Evolutionary conservation across 2,329 filamentous ascomycete genomes (phyloP).

Genomic region (Beauveria bassiana): DNA sequence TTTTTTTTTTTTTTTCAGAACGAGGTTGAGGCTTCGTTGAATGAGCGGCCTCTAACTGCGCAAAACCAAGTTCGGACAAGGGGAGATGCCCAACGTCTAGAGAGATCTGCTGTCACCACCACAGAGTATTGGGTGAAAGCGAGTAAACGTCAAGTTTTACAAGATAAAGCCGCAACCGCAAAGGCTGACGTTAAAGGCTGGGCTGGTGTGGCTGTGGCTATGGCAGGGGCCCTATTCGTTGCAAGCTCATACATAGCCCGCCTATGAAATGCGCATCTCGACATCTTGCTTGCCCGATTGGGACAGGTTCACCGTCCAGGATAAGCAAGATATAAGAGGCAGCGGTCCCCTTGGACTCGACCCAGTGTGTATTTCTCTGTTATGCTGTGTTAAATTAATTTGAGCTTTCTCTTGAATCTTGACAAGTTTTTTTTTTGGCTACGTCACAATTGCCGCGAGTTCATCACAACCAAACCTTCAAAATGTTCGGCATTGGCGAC

Average conservation of each 20-base stretch:
- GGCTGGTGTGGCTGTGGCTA: conserved; percentile 3
- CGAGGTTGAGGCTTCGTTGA: not conserved
- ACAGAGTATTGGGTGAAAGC: not conserved
- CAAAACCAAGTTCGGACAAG: not conserved
- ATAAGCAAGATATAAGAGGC: conserved; percentile 4
- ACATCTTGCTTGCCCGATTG: conserved; percentile 7
- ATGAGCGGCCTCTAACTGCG: not conserved
- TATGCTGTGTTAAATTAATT: not conserved
- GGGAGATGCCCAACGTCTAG: not conserved
- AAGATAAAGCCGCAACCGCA: not conserved
- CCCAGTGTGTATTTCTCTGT: not conserved
- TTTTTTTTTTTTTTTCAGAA: not conserved
- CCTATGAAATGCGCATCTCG: not conserved
- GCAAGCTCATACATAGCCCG: not conserved
- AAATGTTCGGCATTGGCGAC: conserved; percentile 8
- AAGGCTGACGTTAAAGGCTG: not conserved
- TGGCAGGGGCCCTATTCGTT: not conserved
- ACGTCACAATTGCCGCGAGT: not conserved
- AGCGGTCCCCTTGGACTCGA: not conserved
- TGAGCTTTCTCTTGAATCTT: not conserved
- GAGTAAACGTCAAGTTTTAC: conserved; percentile 1
- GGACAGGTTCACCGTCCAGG: not conserved
- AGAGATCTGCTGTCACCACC: not conserved
- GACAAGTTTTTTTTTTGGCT: not conserved
- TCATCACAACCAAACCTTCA: not conserved